Evolutionary conservation across 805 yeast species (phyloP).

Genomic region (Pichia scutulata): DNA sequence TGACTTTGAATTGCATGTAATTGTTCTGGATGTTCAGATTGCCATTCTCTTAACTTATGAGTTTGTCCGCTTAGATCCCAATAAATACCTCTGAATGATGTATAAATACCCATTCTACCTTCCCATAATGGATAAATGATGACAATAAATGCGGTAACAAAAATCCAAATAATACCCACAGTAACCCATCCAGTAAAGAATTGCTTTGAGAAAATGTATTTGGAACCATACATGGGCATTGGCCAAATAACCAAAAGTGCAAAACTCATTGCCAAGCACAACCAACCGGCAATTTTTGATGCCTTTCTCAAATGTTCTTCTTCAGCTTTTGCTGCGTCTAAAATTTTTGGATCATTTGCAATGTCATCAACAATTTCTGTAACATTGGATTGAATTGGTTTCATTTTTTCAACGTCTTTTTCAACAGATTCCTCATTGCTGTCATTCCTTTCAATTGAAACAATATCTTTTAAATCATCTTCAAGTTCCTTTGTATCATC

Average conservation of each 20-base stretch:
- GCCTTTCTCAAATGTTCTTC: slow-evolving; percentile 44
- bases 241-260: slow-evolving; percentile 76
- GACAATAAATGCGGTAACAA: slow-evolving; percentile 56
- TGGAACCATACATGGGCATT: slow-evolving; percentile 87
- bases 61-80: slow-evolving; percentile 82
- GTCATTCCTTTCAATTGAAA: slow-evolving; percentile 14
- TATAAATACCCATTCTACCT: slow-evolving; percentile 59
- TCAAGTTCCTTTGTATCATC: slow-evolving; percentile 63
- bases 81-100: slow-evolving; percentile 67
- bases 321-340: slow-evolving; percentile 38
- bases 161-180: slow-evolving; percentile 77
- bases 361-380: slow-evolving; percentile 23
- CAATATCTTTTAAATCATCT: slow-evolving; percentile 20
- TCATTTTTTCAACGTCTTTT: slow-evolving; percentile 14
- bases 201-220: slow-evolving; percentile 62
- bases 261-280: slow-evolving; percentile 55
- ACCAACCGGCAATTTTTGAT: slow-evolving; percentile 50
- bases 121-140: slow-evolving; percentile 65
- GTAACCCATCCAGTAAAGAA: slow-evolving; percentile 89
- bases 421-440: slow-evolving; percentile 21
- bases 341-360: slow-evolving; percentile 13
- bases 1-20: slow-evolving; percentile 69
- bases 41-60: slow-evolving; percentile 70
- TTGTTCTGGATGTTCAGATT: slow-evolving; percentile 60
- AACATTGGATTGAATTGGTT: slow-evolving; percentile 25